Evolutionary conservation across 2,329 filamentous ascomycete genomes (phyloP), one percentile per base, ranked within the genome.

Genomic region (Fusarium phyllophilum): DNA sequence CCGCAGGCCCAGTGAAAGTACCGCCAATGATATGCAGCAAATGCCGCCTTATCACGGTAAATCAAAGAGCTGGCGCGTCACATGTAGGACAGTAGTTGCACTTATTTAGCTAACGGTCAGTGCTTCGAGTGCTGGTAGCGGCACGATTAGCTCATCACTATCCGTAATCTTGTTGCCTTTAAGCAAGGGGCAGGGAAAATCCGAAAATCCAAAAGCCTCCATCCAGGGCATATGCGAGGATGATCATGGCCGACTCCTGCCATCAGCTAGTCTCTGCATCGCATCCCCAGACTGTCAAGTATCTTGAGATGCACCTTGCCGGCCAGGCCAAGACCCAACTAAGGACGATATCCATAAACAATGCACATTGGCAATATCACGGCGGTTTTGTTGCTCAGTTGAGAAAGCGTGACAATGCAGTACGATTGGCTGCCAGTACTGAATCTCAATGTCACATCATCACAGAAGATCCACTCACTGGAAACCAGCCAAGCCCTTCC

Each of bases 401-500:
- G 52, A 57, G 46, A 45, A 49, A 44, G 42, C 49, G 66, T 39
- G 46, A 62, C 41, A 66, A 59, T 38, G 62, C 42, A 48, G 22
- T 68, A 34, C 49, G 38, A 72, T 72, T 74, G 72, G 72, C 60
- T 48, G 68, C 63, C 48, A 70, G 52, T n/a, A 49, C 44, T 66
- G 49, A 55, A 66, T 39, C 49, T 56, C 59, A 71, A 68, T 65
- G 72, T 72, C 49, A 68, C 71, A 64, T 72, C 63, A 61, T 49
- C 60, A 59, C 52, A 26, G 60, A 70, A 58, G 60, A 39, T 73
- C 74, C 74, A 76, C 74, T 33, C 42, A 71, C 39, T 68, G 58
- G 74, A 76, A 76, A 76, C 74, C 62, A 71, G 62, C 74, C 66
- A 70, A 70, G 67, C 58, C 58, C 41, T 64, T 57, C 58, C 52